Evolutionary conservation across 2,329 filamentous ascomycete genomes (phyloP).

Genomic region (Colletotrichum sp.): DNA sequence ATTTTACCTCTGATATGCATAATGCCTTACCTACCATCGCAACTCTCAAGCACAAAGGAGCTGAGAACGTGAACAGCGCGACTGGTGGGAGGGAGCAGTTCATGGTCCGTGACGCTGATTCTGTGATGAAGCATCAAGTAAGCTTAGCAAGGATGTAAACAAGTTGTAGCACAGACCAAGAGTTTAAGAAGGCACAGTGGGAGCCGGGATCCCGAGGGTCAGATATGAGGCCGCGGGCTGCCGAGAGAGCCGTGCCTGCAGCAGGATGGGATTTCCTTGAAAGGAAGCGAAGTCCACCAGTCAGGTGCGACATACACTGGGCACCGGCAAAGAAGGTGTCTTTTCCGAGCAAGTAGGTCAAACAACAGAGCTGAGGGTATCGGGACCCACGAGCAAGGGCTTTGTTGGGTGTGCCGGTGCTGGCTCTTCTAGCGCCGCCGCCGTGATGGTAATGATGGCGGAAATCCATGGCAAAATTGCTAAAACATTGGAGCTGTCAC

Average conservation of each 20-base stretch:
- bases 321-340: not conserved
- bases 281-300: not conserved
- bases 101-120: not conserved
- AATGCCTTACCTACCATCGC: not conserved
- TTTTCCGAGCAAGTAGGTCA: not conserved
- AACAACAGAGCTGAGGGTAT: not conserved
- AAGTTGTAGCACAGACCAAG: not conserved
- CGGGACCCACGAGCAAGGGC: not conserved
- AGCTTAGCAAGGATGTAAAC: not conserved
- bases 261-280: not conserved
- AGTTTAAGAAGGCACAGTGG: not conserved
- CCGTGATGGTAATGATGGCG: not conserved
- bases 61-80: not conserved
- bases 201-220: not conserved
- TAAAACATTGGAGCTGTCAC: not conserved
- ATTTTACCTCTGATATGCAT: not conserved
- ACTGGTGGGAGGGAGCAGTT: not conserved
- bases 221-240: not conserved
- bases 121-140: not conserved
- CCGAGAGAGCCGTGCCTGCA: not conserved
- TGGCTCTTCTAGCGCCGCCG: not conserved
- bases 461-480: not conserved
- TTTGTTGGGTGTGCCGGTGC: not conserved
- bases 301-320: not conserved
- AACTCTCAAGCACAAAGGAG: not conserved